Evolutionary conservation across 768 basidiomycete species (phyloP), one percentile per base, ranked within the genome.

Genomic region (Lactarius evosmus): DNA sequence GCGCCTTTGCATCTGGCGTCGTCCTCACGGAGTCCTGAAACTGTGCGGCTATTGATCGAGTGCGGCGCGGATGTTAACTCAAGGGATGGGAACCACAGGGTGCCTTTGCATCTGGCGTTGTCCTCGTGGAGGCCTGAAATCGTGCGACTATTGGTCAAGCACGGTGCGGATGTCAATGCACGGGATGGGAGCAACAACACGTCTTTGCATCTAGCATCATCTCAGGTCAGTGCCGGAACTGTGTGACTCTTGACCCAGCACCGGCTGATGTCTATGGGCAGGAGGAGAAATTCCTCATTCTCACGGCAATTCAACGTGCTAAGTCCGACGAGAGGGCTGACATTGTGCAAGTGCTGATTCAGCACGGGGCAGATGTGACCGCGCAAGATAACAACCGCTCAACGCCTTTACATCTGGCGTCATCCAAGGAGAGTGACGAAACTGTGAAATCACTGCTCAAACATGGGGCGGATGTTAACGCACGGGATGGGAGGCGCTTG

Each of bases 291-390:
- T n/a, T n/a, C n/a, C n/a, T n/a, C n/a, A n/a, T n/a, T n/a, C n/a
- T n/a, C n/a, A n/a, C n/a, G n/a, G n/a, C n/a, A n/a, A n/a, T n/a
- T n/a, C n/a, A n/a, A n/a, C n/a, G n/a, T n/a, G n/a, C 40, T 41
- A 1, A n/a, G 4, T 3, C 2, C 0, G 9, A n/a, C 8, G 3
- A 44, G n/a, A 44, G 1, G 9, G n/a, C 41, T 22, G n/a, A n/a
- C 0, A 11, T n/a, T 44, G 41, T n/a, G 9, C 41, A 12, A 4
- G 9, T 12, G 2, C 22, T 44, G n/a, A 44, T 44, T n/a, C 3
- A 2, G n/a, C 8, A 11, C 9, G 41, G 41, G n/a, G 41, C 41
- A 11, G 41, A 44, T 9, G n/a, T 44, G n/a, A 22, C n/a, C 4
- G 41, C 41, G n/a, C n/a, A n/a, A 9, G 41, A 44, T 12, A 2